Evolutionary conservation across 768 basidiomycete species (phyloP), one percentile per base, ranked within the genome.

Genomic region (Rhodotorula babjevae): DNA sequence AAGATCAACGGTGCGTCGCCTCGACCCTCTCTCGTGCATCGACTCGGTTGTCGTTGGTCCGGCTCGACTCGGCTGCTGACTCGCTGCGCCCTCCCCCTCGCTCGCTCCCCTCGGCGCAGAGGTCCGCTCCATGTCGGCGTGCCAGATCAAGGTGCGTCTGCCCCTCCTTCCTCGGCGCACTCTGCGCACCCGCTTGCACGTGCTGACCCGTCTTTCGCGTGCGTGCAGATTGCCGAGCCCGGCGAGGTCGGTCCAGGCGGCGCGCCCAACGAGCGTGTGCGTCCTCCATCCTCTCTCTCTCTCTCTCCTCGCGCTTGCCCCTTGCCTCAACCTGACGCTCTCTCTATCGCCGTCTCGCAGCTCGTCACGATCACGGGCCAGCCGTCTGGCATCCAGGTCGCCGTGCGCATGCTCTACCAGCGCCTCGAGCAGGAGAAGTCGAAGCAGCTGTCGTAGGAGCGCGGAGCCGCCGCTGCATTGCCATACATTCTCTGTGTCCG

Each of bases 281-380:
- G 67, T 60, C 31, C 16, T 36, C 36, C 5, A 36, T 36, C 5
- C 36, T 9, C 14, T 0, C 25, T 7, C 42, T 56, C 31, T 6
- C 23, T 25, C 25, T 25, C n/a, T 19, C 9, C 53, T 27, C 55
- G 15, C 33, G n/a, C 8, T 65, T n/a, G 21, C 10, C 7, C 31
- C 12, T 8, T 9, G 10, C 25, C 44, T 31, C 40, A 4, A 9
- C 50, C 19, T 31, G 29, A 29, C 27, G 23, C 27, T 21, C 33
- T 60, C n/a, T 14, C 23, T 33, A 33, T 46, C 29, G 18, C 14
- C n/a, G n/a, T 50, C 23, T 19, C 18, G 42, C 72, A 95, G 77
- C 81, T 99, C 80, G 95, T 99, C 14, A 94, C 93, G 62, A 97
- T 99, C 78, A 96, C 93, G 29, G 96, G 96, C n/a, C 88, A 89